Conservation (phyloP, 2,329 filamentous ascomycete genomes). For the Magnaporthiopsis incrustans region DNA sequence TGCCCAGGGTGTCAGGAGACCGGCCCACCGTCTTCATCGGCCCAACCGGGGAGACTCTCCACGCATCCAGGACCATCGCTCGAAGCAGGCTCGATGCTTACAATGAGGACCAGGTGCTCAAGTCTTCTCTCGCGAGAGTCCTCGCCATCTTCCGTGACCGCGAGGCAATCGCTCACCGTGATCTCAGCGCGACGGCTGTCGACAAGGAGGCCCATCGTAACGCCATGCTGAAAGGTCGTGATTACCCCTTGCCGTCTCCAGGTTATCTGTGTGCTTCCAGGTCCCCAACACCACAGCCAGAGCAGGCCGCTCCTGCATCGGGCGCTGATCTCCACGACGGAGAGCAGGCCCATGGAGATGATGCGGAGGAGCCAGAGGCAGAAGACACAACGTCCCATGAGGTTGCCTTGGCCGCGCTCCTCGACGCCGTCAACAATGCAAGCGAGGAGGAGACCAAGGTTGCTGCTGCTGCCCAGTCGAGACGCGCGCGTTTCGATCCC, state of each 20-base stretch:
- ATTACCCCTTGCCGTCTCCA: constrained; percentile 1
- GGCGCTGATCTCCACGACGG: constrained; percentile 9
- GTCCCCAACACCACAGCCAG: constrained; percentile 3
- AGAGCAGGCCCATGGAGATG: constrained; percentile 9
- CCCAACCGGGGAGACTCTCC: constrained; percentile 37
- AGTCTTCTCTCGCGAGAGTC: constrained; percentile 14
- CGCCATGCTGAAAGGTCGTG: constrained; percentile 11
- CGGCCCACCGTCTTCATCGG: constrained; percentile 42
- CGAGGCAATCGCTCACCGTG: constrained; percentile 17
- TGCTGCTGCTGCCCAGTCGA: constrained; percentile 18
- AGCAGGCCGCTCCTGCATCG: neutral
- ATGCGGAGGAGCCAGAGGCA: constrained; percentile 17
- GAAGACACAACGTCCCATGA: constrained; percentile 7
- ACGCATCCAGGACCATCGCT: constrained; percentile 35
- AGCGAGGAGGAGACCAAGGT: constrained; percentile 3
- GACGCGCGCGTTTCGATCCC: constrained; percentile 31
- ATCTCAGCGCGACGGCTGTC: constrained; percentile 11
- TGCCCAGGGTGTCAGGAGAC: constrained; percentile 33
- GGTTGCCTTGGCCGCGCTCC: constrained; percentile 2
- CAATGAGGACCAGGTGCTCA: constrained; percentile 6
- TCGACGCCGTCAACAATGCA: constrained; percentile 3
- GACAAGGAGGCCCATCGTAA: constrained; percentile 13
- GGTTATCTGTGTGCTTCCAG: neutral
- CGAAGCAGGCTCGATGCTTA: constrained; percentile 19
- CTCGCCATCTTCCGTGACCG: constrained; percentile 17